Evolutionary conservation across 768 basidiomycete species (phyloP).

Genomic region (Terana coerulea): DNA sequence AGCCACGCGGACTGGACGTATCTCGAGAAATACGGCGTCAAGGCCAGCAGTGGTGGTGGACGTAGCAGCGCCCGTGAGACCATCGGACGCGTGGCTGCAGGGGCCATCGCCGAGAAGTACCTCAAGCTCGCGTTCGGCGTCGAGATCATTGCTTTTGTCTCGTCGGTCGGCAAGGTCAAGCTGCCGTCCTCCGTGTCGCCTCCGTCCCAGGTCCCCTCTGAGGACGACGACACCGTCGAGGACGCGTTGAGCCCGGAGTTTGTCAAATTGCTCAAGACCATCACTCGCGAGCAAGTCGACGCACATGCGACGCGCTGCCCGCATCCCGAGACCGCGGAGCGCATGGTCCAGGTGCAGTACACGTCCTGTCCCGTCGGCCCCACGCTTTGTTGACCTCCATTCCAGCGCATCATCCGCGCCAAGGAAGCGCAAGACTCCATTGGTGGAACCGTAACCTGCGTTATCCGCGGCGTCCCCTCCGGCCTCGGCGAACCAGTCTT

Average conservation of each 20-base stretch:
- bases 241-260: constrained; percentile 86
- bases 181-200: constrained; percentile 54
- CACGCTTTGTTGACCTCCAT: constrained; percentile 5
- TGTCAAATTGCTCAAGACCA: constrained; percentile 65
- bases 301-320: constrained; percentile 86
- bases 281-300: constrained; percentile 89
- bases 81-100: constrained; percentile 96
- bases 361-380: background rate
- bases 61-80: constrained; percentile 95
- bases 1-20: constrained; percentile 99
- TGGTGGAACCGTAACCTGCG: constrained; percentile 96
- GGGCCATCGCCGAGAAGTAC: constrained; percentile 97
- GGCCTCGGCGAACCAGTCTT: constrained; percentile 98
- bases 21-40: constrained; percentile 94
- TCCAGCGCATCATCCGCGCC: constrained; percentile 87
- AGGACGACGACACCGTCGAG: constrained; percentile 54
- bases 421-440: constrained; percentile 92
- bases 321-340: constrained; percentile 80
- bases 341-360: constrained; percentile 75
- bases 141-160: constrained; percentile 96
- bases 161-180: constrained; percentile 90
- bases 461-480: constrained; percentile 84
- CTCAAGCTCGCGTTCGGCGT: constrained; percentile 82
- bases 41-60: constrained; percentile 96
- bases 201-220: constrained; percentile 35